Base-by-base conservation (phyloP, 768 basidiomycete species). In the Serpula lacrymans region DNA sequence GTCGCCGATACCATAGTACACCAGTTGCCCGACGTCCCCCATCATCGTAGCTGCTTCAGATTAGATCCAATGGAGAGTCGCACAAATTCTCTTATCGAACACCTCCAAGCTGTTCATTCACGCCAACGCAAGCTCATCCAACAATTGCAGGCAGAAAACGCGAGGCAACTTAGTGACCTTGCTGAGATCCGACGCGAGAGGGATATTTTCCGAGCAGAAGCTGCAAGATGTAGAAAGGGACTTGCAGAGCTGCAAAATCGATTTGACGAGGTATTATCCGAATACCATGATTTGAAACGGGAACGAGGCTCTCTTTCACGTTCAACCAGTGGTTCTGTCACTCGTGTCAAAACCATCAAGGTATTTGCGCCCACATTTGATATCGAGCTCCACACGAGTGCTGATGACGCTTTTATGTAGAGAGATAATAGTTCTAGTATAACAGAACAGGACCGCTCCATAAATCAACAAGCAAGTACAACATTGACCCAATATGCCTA, bases 111-210 rank as follows among this genome's bases (percentile, higher is more conserved):
- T 14, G 47, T 50, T 16, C 58, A 53, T 31, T 5, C 43, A 6
- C 50, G 55, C 34, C 59, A 59, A 35, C 56, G 49, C 24, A 53
- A 39, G 11, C 26, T 47, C 33, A 56, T 59, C 14, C 55, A 55
- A 26, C 52, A 57, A 20, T 47, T 58, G 10, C 58, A 58, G 29
- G 54, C 43, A 1, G 57, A 60, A n/a, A 50, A 48, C 9, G 42
- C 48, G 2, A 45, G 58, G 20, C 41, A 48, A 5, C 46, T 61
- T 24, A 38, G 38, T 21, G 53, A 59, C n/a, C 53, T 60, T 16
- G 46, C 13, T 4, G 53, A 60, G 8, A 17, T 60, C 12, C 59
- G 59, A 20, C 56, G 45, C 21, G 57, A 59, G 36, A 49, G 59
- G 22, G 59, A 60, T 18, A 24, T 21, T 5, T 60, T 54, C 34